A percentile compares a stretch with the other conserved stretches of the same genome.
Conservation (phyloP, 768 basidiomycete genomes). For the Tylopilus rubrobrunneus region DNA sequence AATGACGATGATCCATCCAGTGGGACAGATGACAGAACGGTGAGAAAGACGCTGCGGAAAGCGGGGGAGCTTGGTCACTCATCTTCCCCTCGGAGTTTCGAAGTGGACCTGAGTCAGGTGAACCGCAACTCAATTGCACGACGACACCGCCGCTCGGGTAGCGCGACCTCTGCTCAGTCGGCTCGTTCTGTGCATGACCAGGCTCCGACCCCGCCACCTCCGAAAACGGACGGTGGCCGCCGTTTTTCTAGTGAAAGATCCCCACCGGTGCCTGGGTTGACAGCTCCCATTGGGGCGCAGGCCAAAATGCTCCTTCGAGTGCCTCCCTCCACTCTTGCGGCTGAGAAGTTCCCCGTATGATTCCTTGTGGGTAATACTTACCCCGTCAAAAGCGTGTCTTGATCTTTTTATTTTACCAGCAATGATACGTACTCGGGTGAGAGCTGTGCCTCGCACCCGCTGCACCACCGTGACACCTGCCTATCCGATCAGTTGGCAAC, state of each 20-base stretch:
- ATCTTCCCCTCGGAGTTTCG: constrained; percentile 70
- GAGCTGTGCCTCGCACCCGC: constrained; percentile 14
- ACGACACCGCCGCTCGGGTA: constrained; percentile 57
- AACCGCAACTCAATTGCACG: constrained; percentile 49
- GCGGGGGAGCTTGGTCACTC: constrained; percentile 39
- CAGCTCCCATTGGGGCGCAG: constrained; percentile 45
- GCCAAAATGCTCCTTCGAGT: constrained; percentile 39
- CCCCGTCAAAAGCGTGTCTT: constrained; percentile 12
- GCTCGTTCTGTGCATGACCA: constrained; percentile 77
- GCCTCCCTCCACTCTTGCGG: constrained; percentile 35
- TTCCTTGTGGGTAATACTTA: constrained; percentile 57
- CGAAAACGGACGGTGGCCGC: constrained; percentile 46
- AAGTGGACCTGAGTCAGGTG: constrained; percentile 51
- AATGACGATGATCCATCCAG: constrained; percentile 33
- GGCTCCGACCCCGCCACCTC: constrained; percentile 82
- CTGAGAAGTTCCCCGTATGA: constrained; percentile 75
- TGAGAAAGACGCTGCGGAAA: constrained; percentile 29
- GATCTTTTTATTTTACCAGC: constrained; percentile 36
- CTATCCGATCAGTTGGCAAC: too few species aligned
- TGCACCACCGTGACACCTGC: too few species aligned
- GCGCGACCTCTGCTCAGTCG: constrained; percentile 56
- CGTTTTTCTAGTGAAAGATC: constrained; percentile 66
- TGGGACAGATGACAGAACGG: constrained; percentile 20
- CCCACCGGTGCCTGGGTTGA: constrained; percentile 67
- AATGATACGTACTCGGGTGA: constrained; percentile 80